phyloP scores from a whole-genome alignment of 2,329 filamentous ascomycete species.

The Neocucurbitaria cava region DNA sequence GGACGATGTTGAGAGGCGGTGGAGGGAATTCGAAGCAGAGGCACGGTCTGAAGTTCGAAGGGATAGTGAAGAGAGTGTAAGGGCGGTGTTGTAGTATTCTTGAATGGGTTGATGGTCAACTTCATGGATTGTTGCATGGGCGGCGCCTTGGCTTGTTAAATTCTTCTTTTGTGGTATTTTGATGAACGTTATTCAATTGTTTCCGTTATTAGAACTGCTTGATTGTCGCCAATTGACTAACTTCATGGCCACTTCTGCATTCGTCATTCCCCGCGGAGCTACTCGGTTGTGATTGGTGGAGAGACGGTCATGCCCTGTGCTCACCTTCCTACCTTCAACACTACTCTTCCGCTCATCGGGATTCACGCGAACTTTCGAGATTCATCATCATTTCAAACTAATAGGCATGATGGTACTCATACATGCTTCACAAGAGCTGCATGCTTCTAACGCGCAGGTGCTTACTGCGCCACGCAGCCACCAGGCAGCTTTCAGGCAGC shows the following conservation, averaged over 20 bases:
- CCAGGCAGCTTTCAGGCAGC: background rate
- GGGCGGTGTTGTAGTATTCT: constrained; percentile 25
- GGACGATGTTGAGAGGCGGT: constrained; percentile 40
- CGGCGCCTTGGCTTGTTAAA: background rate
- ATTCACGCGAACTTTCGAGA: background rate
- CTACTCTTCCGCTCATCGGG: too few relatives aligned
- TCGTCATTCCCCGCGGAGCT: background rate
- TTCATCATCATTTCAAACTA: background rate
- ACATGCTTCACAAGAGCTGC: too few relatives aligned
- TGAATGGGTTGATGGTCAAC: background rate
- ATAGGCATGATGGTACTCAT: background rate
- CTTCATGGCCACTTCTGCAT: background rate
- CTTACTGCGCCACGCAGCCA: background rate
- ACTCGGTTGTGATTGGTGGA: background rate
- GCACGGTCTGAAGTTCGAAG: background rate
- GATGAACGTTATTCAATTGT: too few relatives aligned
- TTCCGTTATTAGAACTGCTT: too few relatives aligned
- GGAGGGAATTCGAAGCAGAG: constrained; percentile 29
- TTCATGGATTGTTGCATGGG: background rate
- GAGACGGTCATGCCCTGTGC: background rate
- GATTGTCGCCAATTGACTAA: too few relatives aligned
- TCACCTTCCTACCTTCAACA: background rate
- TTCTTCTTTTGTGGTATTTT: background rate
- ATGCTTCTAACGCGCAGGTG: too few relatives aligned
- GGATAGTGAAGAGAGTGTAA: constrained; percentile 13